Conservation (phyloP, 1,284 basidiomycete species). For the Cerioporus squamosus region DNA sequence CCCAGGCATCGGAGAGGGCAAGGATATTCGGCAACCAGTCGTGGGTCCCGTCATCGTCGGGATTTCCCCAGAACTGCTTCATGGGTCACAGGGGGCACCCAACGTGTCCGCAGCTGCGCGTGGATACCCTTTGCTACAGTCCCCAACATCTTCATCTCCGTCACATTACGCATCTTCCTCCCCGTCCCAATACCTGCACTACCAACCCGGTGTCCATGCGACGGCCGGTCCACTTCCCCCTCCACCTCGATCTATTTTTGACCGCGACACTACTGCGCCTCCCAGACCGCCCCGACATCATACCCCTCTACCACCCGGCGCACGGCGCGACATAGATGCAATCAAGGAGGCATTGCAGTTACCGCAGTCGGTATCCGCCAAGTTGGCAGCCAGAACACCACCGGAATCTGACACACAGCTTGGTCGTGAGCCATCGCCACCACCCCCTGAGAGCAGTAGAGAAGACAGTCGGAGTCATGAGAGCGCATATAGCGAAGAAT, state of each 20-base stretch:
- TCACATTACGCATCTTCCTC: constrained; percentile 8
- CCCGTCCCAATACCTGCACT: constrained; percentile 50
- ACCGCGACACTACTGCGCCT: constrained; percentile 51
- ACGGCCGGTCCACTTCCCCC: constrained; percentile 74
- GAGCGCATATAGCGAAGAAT: constrained; percentile 13
- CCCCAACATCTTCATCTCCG: constrained; percentile 12
- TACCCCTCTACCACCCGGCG: constrained; percentile 47
- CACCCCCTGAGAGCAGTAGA: neutral
- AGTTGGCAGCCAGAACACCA: constrained; percentile 40
- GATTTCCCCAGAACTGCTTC: constrained; percentile 36
- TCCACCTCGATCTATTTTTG: constrained; percentile 61
- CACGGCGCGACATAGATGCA: constrained; percentile 52
- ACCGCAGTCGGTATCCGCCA: constrained; percentile 55
- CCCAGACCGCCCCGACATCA: constrained; percentile 68
- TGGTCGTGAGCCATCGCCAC: constrained; percentile 3
- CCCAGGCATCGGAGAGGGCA: constrained; percentile 60
- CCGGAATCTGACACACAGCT: constrained; percentile 14
- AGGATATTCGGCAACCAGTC: constrained; percentile 58
- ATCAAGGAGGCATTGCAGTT: constrained; percentile 61
- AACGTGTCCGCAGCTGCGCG: constrained; percentile 3
- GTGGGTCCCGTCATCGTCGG: constrained; percentile 61
- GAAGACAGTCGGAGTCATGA: constrained; percentile 4
- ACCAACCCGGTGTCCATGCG: constrained; percentile 70
- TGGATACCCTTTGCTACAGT: constrained; percentile 8
- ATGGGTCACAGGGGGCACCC: constrained; percentile 5